phyloP scores from a whole-genome alignment of 441 rosid species.

The Croton laevigatus region DNA sequence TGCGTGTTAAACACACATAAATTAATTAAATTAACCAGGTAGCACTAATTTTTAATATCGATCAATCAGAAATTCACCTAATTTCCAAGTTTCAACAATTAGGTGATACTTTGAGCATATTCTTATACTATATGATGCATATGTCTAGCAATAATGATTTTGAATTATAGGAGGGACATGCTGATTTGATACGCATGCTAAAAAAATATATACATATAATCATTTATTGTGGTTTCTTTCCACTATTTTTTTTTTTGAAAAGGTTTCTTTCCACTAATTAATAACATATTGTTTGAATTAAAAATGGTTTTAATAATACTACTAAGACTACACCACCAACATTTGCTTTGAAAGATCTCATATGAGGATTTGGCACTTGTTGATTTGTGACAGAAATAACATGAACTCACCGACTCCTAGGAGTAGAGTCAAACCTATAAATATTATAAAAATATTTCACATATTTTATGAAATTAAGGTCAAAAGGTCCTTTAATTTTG shows the following conservation, averaged over 20 bases:
- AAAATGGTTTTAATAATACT: neutral
- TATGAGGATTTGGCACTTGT: conserved; percentile 10
- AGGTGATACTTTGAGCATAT: neutral
- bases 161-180: neutral
- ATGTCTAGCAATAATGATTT: conserved; percentile 1
- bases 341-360: conserved; percentile 4
- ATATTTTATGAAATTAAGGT: neutral
- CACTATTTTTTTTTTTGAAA: no score
- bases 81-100: no score
- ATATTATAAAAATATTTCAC: neutral
- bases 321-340: neutral
- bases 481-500: neutral
- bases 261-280: conserved; percentile 5
- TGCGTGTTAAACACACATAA: no score
- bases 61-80: no score
- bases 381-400: conserved; percentile 8
- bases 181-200: neutral
- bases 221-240: neutral
- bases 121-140: neutral
- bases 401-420: conserved; percentile 5
- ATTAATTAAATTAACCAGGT: no score
- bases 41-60: no score
- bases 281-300: neutral
- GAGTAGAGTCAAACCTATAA: conserved; percentile 17
- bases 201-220: neutral